Conservation (phyloP, 2,329 filamentous ascomycete species). For the Lachnellula cervina region DNA sequence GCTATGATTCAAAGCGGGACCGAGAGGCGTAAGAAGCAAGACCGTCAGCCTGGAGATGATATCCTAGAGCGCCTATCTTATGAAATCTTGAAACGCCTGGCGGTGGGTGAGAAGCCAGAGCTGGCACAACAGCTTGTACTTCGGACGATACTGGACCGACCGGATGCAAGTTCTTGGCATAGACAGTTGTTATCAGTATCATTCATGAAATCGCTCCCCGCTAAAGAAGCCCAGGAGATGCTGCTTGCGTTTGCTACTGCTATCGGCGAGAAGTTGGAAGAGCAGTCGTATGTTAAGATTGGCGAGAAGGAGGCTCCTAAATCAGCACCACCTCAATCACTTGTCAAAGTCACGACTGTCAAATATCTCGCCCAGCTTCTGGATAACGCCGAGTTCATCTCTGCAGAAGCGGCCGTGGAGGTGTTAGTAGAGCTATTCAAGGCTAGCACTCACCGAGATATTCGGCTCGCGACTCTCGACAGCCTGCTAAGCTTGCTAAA, state of each 20-base stretch:
- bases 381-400: constrained; percentile 31
- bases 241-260: constrained; percentile 28
- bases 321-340: constrained; percentile 4
- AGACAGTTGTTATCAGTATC: constrained; percentile 30
- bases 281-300: constrained; percentile 19
- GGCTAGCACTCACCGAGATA: constrained; percentile 34
- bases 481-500: constrained; percentile 32
- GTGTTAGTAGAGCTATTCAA: constrained; percentile 31
- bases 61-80: constrained; percentile 25
- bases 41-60: constrained; percentile 6
- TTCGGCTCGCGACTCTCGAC: constrained; percentile 32
- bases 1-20: constrained; percentile 12
- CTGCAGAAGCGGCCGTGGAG: constrained; percentile 27
- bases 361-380: constrained; percentile 39
- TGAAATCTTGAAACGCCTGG: constrained; percentile 22
- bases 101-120: constrained; percentile 29
- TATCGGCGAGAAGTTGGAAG: constrained; percentile 29
- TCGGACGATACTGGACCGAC: constrained; percentile 28
- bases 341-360: constrained; percentile 39
- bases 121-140: constrained; percentile 30
- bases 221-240: constrained; percentile 28
- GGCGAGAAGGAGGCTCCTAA: constrained; percentile 3
- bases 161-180: constrained; percentile 40
- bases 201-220: constrained; percentile 32
- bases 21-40: constrained; percentile 8